Evolutionary conservation across 2,329 filamentous ascomycete species (phyloP), one percentile per base, ranked within the genome.

Genomic region (Podosphaera fusca): DNA sequence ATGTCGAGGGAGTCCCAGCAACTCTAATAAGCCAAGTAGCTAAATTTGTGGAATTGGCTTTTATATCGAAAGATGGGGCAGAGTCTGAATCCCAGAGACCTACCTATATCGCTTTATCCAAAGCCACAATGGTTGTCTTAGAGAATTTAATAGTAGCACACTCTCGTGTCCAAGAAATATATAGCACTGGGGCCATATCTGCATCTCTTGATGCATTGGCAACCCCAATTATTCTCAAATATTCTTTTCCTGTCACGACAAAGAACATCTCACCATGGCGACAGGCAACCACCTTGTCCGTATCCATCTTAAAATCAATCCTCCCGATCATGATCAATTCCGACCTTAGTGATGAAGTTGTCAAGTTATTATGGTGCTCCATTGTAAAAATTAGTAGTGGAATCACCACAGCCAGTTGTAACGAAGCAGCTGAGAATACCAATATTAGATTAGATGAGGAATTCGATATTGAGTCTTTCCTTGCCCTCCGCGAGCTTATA

Each of bases 41-140:
- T 1, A 78, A 85, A 55, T 80, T 94, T 59, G 76, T 81, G 7
- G 76, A 79, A 2, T 72, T 94, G 38, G 83, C 87, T 1, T 89
- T 86, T 62, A 59, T 69, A 66, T 12, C 65, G 60, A 59, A 63
- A 60, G 42, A 64, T 63, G 67, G 69, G 58, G 64, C 71, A 58
- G 57, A 64, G 59, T 30, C 68, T 59, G 57, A 70, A 61, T 57
- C 68, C 67, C 61, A 67, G 55, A 80, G 80, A 58, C 84, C 87
- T 5, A 94, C 87, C 0, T 96, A 88, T 66, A 81, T 98, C 57
- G 90, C 92, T 38, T 78, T 96, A 65, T 87, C 89, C 0, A 94
- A 92, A 68, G 79, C 79, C 29, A 81, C 84, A 58, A 92, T 95
- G 76, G 72, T 75, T 1, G 77, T 87, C 51, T 69, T 94, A 1